A percentile compares a stretch with the other conserved stretches of the same genome.
phyloP scores from a whole-genome alignment of 495 filamentous ascomycete species.

The Aspergillus wentii region DNA sequence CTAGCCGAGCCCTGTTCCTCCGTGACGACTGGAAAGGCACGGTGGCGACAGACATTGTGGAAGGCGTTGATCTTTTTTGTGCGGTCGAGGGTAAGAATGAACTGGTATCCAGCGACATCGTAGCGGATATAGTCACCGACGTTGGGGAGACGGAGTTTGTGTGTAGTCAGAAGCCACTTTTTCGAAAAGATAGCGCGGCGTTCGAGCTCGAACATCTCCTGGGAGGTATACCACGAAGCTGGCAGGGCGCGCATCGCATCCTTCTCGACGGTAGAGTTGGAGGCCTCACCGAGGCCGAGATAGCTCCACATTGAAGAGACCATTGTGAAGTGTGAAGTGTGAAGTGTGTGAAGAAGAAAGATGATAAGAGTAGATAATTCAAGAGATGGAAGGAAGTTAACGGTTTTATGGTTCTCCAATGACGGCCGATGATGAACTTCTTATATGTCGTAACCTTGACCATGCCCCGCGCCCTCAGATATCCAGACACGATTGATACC shows the following conservation, averaged over 20 bases:
- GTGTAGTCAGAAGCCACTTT: constrained; percentile 51
- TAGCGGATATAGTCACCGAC: constrained; percentile 46
- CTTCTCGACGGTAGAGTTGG: constrained; percentile 4
- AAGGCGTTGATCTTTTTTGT: constrained; percentile 50
- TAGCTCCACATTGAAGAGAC: no score
- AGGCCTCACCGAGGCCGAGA: constrained; percentile 14
- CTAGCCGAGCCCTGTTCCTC: constrained; percentile 41
- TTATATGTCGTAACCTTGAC: no score
- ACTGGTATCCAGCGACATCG: constrained; percentile 42
- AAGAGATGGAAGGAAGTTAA: no score
- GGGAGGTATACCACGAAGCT: constrained; percentile 44
- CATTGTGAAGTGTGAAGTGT: no score
- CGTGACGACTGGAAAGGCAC: constrained; percentile 51
- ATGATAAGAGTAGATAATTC: no score
- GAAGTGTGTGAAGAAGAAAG: no score
- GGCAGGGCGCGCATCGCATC: constrained; percentile 33
- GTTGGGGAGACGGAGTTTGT: constrained; percentile 38
- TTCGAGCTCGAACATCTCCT: constrained; percentile 49
- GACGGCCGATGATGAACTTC: no score
- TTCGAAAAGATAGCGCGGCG: constrained; percentile 48
- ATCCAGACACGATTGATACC: no score
- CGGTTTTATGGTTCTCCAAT: no score
- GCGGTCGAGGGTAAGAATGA: constrained; percentile 46
- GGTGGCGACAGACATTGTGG: constrained; percentile 55
- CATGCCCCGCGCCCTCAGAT: no score